Evolutionary conservation across 257 asterid species (phyloP).

Genomic region (Gynochthodes officinalis): DNA sequence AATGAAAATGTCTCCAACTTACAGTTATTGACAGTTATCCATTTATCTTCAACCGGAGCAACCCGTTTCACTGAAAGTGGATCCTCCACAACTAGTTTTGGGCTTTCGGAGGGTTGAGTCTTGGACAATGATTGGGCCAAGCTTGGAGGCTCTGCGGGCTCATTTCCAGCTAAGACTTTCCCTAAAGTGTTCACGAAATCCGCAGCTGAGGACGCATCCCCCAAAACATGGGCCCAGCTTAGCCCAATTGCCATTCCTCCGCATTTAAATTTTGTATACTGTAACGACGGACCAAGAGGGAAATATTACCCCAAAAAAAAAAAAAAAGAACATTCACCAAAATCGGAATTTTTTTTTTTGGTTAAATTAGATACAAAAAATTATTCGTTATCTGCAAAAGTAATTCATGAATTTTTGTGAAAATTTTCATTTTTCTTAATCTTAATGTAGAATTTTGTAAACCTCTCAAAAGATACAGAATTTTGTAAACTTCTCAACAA

Average conservation of each 20-base stretch:
- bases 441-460: too few relatives aligned
- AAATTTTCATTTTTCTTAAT: too few relatives aligned
- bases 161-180: constrained; percentile 26
- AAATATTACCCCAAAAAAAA: background rate
- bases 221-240: constrained; percentile 90
- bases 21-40: constrained; percentile 40
- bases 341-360: too few relatives aligned
- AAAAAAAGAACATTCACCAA: too few relatives aligned
- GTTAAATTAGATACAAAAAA: too few relatives aligned
- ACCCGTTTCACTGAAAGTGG: constrained; percentile 65
- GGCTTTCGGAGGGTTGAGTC: constrained; percentile 5
- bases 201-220: constrained; percentile 65
- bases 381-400: too few relatives aligned
- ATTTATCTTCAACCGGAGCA: constrained; percentile 69
- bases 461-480: too few relatives aligned
- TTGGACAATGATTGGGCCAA: constrained; percentile 32
- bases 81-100: constrained; percentile 15
- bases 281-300: background rate
- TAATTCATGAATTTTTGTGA: too few relatives aligned
- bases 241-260: constrained; percentile 82
- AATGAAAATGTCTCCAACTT: constrained; percentile 59
- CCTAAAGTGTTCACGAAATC: constrained; percentile 53
- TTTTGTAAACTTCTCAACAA: too few relatives aligned
- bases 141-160: constrained; percentile 25
- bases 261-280: constrained; percentile 74